Conservation (phyloP, 2,329 filamentous ascomycete genomes). For the Penicillium sp. region DNA sequence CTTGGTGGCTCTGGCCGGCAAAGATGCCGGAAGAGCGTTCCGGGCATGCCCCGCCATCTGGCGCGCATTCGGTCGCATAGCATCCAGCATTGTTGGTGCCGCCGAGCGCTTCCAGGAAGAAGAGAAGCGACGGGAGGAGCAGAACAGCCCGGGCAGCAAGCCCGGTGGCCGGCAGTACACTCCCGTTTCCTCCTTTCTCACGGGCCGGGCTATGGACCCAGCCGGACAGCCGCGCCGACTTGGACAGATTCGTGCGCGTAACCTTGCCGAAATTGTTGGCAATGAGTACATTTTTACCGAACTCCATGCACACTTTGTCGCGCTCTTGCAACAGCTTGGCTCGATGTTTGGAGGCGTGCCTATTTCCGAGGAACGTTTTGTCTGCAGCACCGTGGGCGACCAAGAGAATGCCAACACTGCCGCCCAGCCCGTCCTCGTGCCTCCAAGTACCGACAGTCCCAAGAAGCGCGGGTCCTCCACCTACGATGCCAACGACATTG, state of each 20-base stretch:
- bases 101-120: conserved; percentile 44
- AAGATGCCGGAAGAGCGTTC: conserved; percentile 46
- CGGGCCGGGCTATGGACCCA: conserved; percentile 51
- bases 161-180: conserved; percentile 43
- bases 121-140: conserved; percentile 41
- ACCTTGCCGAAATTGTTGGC: conserved; percentile 54
- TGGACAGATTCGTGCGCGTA: conserved; percentile 51
- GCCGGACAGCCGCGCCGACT: conserved; percentile 50
- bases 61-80: conserved; percentile 51
- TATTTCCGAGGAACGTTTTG: conserved; percentile 39
- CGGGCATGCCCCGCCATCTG: conserved; percentile 47
- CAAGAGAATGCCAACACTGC: conserved; percentile 20
- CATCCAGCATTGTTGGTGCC: conserved; percentile 46
- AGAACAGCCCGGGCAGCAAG: conserved; percentile 23
- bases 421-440: conserved; percentile 24
- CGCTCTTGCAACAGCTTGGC: conserved; percentile 45
- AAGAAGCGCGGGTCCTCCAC: conserved; percentile 16
- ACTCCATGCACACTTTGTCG: conserved; percentile 51
- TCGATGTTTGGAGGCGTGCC: conserved; percentile 43
- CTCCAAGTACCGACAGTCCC: conserved; percentile 14
- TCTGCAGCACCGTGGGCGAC: conserved; percentile 37
- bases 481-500: conserved; percentile 29
- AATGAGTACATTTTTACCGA: conserved; percentile 55
- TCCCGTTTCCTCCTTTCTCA: conserved; percentile 54
- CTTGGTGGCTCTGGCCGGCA: conserved; percentile 52